phyloP scores from a whole-genome alignment of 2,329 filamentous ascomycete species.

The Arthrinium puccinioides region DNA sequence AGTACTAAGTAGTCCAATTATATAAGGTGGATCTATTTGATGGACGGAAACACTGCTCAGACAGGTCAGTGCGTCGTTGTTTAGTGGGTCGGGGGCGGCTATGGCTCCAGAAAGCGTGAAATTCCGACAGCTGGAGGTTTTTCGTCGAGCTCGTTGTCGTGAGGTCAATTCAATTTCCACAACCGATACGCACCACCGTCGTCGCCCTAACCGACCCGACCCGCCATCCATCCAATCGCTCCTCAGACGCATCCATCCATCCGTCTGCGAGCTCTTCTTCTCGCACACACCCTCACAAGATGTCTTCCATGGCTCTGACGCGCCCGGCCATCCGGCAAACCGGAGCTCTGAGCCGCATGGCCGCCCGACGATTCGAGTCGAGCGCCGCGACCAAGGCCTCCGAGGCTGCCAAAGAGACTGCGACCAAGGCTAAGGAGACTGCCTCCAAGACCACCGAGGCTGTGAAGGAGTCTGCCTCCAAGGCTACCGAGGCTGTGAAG shows the following conservation, averaged over 20 bases:
- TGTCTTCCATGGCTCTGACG: slow-evolving; percentile 19
- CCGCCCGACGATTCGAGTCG: slow-evolving; percentile 54
- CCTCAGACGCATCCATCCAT: slow-evolving; percentile 9
- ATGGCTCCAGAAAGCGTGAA: too few species aligned
- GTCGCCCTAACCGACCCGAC: slow-evolving; percentile 1
- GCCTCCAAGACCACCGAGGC: slow-evolving; percentile 11
- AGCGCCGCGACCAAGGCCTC: slow-evolving; percentile 41
- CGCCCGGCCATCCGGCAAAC: slow-evolving; percentile 26
- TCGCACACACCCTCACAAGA: slow-evolving; percentile 9
- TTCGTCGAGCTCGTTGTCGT: slow-evolving; percentile 1
- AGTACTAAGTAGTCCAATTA: too few species aligned
- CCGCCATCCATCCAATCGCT: slow-evolving; percentile 1
- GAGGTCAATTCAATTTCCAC: too few species aligned
- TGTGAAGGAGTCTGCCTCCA: slow-evolving; percentile 12
- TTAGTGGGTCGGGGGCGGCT: too few species aligned
- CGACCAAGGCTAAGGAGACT: neutral
- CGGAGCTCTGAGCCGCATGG: slow-evolving; percentile 21
- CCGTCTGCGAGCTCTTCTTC: slow-evolving; percentile 5
- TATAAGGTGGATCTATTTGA: too few species aligned
- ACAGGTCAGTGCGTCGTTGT: too few species aligned
- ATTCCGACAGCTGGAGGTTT: slow-evolving; percentile 6
- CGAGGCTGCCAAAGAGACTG: slow-evolving; percentile 28
- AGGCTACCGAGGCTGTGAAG: slow-evolving; percentile 17
- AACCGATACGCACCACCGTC: too few species aligned
- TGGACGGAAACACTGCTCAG: too few species aligned